phyloP scores from a whole-genome alignment of 73 alveolate species.

The Paraurostyla sp. region DNA sequence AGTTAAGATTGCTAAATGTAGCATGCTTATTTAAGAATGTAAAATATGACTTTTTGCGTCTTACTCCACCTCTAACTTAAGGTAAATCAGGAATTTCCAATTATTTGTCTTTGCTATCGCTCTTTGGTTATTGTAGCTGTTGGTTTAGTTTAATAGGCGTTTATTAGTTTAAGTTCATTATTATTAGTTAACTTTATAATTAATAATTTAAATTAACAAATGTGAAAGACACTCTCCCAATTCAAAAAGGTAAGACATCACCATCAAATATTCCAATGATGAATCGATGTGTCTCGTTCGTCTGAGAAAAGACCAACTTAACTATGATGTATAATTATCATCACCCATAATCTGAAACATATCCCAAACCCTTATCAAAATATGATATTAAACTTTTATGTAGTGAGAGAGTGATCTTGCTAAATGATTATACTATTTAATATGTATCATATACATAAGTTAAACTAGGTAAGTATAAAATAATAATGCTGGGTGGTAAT shows the following conservation, averaged over 20 bases:
- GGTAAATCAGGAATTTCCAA: too few relatives aligned
- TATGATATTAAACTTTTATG: background rate
- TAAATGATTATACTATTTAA: too few relatives aligned
- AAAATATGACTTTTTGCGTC: background rate
- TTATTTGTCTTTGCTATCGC: background rate
- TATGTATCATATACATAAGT: background rate
- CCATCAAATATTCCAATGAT: constrained; percentile 1
- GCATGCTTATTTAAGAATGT: constrained; percentile 39
- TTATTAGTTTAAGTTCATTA: too few relatives aligned
- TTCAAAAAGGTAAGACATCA: background rate
- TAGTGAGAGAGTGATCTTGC: too few relatives aligned
- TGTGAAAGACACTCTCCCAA: background rate
- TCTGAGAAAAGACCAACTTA: constrained; percentile 59
- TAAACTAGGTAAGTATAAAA: background rate
- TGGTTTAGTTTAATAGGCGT: too few relatives aligned
- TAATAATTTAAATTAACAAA: background rate
- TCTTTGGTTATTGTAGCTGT: too few relatives aligned
- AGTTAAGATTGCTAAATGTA: background rate
- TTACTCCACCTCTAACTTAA: background rate
- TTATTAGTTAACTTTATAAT: too few relatives aligned
- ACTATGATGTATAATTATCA: constrained; percentile 52
- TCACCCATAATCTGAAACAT: constrained; percentile 48
- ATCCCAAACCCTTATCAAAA: background rate
- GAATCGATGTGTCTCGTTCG: constrained; percentile 62
- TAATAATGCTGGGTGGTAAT: background rate